A percentile compares a stretch with the other conserved stretches of the same genome.
Evolutionary conservation across 805 yeast species (phyloP).

Genomic region (Blastobotrys mokoenaii): DNA sequence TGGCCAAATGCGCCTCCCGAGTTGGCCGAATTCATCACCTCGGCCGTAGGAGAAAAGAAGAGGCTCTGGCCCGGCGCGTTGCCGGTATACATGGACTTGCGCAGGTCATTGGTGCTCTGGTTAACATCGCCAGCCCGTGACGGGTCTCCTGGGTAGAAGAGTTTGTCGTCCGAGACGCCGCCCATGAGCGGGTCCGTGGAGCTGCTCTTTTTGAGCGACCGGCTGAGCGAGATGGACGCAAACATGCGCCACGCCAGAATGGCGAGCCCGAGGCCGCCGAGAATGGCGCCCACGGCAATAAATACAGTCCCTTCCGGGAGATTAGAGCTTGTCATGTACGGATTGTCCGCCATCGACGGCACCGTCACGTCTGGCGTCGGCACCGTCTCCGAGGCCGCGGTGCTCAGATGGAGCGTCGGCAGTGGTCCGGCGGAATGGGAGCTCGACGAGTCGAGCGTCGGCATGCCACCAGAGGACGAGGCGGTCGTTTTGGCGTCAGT

Average conservation of each 20-base stretch:
- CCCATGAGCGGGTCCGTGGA: constrained; percentile 6
- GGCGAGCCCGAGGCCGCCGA: constrained; percentile 48
- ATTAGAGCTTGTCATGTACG: constrained; percentile 44
- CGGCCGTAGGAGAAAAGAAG: constrained; percentile 77
- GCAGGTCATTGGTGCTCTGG: neutral
- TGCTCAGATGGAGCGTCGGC: neutral
- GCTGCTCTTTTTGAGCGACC: constrained; percentile 40
- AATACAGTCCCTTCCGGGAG: constrained; percentile 74
- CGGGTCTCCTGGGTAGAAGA: constrained; percentile 14
- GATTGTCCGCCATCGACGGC: constrained; percentile 56
- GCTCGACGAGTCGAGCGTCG: neutral
- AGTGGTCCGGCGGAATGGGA: neutral
- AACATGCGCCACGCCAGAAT: constrained; percentile 46
- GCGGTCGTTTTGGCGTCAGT: neutral
- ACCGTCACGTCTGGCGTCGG: constrained; percentile 38
- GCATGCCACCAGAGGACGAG: neutral
- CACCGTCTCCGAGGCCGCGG: neutral
- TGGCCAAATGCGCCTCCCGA: constrained; percentile 8
- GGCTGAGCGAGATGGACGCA: constrained; percentile 38
- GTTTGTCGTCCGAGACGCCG: constrained; percentile 6
- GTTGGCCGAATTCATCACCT: constrained; percentile 44
- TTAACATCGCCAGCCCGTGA: constrained; percentile 9
- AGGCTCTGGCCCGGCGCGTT: constrained; percentile 22
- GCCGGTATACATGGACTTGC: neutral
- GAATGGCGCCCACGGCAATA: constrained; percentile 67